Evolutionary conservation across 2,329 filamentous ascomycete genomes (phyloP).

Genomic region (Coleophoma crateriformis): DNA sequence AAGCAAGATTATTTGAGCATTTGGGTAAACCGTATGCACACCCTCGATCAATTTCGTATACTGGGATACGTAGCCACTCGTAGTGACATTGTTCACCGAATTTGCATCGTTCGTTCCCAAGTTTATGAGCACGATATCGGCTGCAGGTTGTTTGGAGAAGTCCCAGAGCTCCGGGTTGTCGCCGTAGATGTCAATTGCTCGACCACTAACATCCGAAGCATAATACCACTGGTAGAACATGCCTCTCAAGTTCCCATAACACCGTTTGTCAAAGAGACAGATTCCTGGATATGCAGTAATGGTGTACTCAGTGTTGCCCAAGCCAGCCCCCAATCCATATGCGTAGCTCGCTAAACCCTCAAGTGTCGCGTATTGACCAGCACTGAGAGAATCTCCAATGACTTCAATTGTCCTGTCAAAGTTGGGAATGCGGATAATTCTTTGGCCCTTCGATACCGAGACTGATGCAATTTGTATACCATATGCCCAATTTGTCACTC

Average conservation of each 20-base stretch:
- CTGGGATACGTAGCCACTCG: conserved; percentile 32
- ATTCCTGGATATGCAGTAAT: conserved; percentile 55
- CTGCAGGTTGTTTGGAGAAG: conserved; percentile 34
- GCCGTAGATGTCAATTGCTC: conserved; percentile 18
- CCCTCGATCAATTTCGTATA: conserved; percentile 40
- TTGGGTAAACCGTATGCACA: conserved; percentile 39
- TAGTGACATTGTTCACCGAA: conserved; percentile 32
- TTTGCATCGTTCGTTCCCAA: conserved; percentile 43
- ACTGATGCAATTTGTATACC: conserved; percentile 51
- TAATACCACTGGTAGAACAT: conserved; percentile 53
- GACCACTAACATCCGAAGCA: conserved; percentile 41
- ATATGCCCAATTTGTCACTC: conserved; percentile 56
- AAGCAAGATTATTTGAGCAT: conserved; percentile 38
- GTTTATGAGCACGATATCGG: conserved; percentile 40
- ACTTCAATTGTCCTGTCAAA: conserved; percentile 34
- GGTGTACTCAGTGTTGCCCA: conserved; percentile 53
- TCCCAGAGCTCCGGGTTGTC: conserved; percentile 39
- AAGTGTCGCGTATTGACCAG: conserved; percentile 52
- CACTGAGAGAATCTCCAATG: conserved; percentile 42
- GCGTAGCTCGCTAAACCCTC: conserved; percentile 52
- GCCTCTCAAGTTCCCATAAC: conserved; percentile 45
- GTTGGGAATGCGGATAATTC: conserved; percentile 36
- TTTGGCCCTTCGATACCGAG: conserved; percentile 38
- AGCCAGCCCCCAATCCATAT: conserved; percentile 47
- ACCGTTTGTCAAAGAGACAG: conserved; percentile 48